Evolutionary conservation across 2,329 filamentous ascomycete species (phyloP), one percentile per base, ranked within the genome.

Genomic region (Cladobotryum protrusum): DNA sequence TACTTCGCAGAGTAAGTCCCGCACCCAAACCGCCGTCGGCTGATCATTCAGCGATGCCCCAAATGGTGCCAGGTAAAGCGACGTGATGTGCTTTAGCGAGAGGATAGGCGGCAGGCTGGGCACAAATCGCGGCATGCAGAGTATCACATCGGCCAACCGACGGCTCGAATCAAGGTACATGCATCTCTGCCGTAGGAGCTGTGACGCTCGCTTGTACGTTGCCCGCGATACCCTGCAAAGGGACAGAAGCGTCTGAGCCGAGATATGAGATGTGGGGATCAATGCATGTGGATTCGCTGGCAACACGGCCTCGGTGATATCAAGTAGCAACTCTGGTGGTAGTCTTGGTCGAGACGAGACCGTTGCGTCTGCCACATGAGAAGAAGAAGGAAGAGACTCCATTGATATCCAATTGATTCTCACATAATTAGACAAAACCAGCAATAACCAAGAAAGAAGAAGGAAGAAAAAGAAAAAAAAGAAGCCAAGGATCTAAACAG

Each of bases 151-250:
- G 5, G 59, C 59, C 13, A 74, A 65, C 17, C 68, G 67, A 4
- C 53, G 54, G 14, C 60, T 59, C 18, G 69, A 69, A 45, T 74
- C 67, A 36, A 79, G 61, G 54, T 71, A 71, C 34, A 75, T 54
- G 58, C 74, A 77, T 54, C 71, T 66, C 50, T 69, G 60, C 42
- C 69, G 69, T n/a, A 78, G 67, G 11, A 72, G 62, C 36, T 64
- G 67, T 14, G 65, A 64, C 3, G 75, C 72, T 9, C 69, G 51
- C 4, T 57, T 54, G 52, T 72, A 67, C 3, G 72, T 74, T 14
- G 67, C 66, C 3, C 67, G 66, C 34, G 68, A 74, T 35, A 75
- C 71, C 17, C 66, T 60, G 3, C 69, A 68, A 51, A 77, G 67
- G 15, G 72, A 63, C 14, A 76, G 56, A 5, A 78, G 67, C 6